phyloP scores from a whole-genome alignment of 805 yeast genomes.

The Ogataea nakhonphanomensis region DNA sequence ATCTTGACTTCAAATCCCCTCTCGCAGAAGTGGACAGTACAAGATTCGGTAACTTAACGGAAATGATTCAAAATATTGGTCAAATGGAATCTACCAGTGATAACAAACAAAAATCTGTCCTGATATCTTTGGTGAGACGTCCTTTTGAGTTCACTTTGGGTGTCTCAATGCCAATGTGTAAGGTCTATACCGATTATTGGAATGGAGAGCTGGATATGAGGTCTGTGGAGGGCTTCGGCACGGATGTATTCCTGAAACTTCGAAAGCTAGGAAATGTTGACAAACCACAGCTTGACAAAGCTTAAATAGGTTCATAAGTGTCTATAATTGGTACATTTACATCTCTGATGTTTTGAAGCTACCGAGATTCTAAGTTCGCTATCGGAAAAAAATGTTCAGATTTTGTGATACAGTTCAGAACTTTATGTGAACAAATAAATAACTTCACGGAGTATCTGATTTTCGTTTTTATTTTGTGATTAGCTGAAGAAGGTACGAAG shows the following conservation, averaged over 20 bases:
- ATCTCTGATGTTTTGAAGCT: no score
- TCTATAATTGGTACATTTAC: neutral
- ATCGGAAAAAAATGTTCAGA: no score
- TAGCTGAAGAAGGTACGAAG: no score
- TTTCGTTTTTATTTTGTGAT: no score
- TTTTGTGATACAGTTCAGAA: no score
- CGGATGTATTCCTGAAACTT: conserved; percentile 78
- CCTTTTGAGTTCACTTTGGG: conserved; percentile 77
- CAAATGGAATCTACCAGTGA: conserved; percentile 28
- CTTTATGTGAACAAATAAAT: no score
- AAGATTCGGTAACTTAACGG: conserved; percentile 15
- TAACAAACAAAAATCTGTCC: conserved; percentile 42
- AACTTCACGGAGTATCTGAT: no score
- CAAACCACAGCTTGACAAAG: conserved; percentile 68
- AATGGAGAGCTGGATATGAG: conserved; percentile 83
- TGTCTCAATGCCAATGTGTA: conserved; percentile 87
- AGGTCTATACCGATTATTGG: conserved; percentile 95
- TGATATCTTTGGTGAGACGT: conserved; percentile 63
- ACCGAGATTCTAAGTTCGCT: no score
- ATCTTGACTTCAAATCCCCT: conserved; percentile 33
- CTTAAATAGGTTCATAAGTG: conserved; percentile 27
- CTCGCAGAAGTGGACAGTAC: conserved; percentile 12
- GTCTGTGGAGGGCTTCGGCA: conserved; percentile 86
- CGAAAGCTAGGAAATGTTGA: conserved; percentile 73
- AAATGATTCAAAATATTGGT: conserved; percentile 31